These are phyloP conservation scores for Microstroma glucosiphilum DNA, from an alignment of 1,284 basidiomycete genomes.

Conservation along the genomic window DNA sequence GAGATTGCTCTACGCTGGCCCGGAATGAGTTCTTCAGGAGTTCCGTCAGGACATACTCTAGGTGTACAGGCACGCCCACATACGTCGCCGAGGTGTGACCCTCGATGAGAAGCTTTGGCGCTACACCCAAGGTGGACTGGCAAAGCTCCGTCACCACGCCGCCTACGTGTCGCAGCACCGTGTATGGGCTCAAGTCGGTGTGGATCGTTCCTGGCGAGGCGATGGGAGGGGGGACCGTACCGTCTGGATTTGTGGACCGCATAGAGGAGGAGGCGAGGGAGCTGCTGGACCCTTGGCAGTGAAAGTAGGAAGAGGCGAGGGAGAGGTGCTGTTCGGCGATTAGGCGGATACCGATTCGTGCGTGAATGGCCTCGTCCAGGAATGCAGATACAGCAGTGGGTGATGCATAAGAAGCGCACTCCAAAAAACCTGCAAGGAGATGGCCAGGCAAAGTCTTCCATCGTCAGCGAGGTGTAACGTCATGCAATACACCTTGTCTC, in stretches of 20 bases:
- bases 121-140: slow-evolving; percentile 73
- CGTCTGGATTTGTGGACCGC: slow-evolving; percentile 13
- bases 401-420: slow-evolving; percentile 75
- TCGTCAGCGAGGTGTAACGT: slow-evolving; percentile 8
- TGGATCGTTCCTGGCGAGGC: slow-evolving; percentile 63
- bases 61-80: slow-evolving; percentile 78
- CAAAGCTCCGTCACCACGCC: slow-evolving; percentile 74
- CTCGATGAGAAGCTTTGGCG: slow-evolving; percentile 54
- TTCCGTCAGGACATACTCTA: slow-evolving; percentile 70
- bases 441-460: neutral
- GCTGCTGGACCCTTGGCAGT: neutral
- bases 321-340: slow-evolving; percentile 89
- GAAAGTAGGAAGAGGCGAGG: slow-evolving; percentile 50
- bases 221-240: neutral
- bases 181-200: slow-evolving; percentile 62
- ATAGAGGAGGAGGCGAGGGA: slow-evolving; percentile 17
- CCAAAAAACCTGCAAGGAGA: slow-evolving; percentile 63
- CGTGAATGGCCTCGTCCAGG: slow-evolving; percentile 75
- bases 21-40: slow-evolving; percentile 76
- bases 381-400: slow-evolving; percentile 69
- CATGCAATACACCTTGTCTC: neutral
- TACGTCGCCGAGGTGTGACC: slow-evolving; percentile 30
- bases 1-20: slow-evolving; percentile 58
- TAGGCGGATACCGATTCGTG: slow-evolving; percentile 76
- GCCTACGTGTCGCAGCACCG: slow-evolving; percentile 66